Percentiles rank a stretch among this genome's conserved stretches.
Conservation (phyloP, 352 stramenopile genomes). For the Globisporangium spinosum region DNA sequence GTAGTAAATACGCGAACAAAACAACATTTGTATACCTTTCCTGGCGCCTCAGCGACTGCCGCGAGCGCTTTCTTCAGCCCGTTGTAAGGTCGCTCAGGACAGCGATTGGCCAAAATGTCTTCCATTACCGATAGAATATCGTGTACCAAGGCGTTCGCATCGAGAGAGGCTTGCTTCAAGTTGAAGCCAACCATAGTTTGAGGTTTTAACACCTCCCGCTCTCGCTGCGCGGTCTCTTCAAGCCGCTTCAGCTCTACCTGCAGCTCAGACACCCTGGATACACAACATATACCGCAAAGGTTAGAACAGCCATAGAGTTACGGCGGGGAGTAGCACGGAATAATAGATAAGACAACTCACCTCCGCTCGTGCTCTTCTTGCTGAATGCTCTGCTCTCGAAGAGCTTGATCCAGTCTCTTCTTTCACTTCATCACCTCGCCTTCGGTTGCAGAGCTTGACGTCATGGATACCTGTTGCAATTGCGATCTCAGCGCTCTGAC, state of each 20-base stretch:
- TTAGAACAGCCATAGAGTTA: background rate
- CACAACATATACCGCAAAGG: background rate
- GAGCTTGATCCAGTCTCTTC: constrained; percentile 45
- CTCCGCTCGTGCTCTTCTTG: constrained; percentile 40
- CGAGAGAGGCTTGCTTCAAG: constrained; percentile 48
- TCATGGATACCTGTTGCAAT: constrained; percentile 31
- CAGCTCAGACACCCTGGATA: constrained; percentile 25
- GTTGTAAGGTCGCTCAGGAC: constrained; percentile 64
- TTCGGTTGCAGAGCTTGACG: constrained; percentile 20
- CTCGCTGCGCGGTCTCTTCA: constrained; percentile 26
- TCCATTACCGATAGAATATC: constrained; percentile 72
- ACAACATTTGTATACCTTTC: constrained; percentile 39
- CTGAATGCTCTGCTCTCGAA: constrained; percentile 38
- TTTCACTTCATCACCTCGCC: constrained; percentile 49
- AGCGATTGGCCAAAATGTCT: constrained; percentile 53
- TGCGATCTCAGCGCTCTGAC: constrained; percentile 39
- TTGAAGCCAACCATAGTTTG: constrained; percentile 27
- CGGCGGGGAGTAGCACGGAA: constrained; percentile 1
- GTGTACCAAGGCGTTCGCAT: constrained; percentile 40
- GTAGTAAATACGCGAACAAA: background rate
- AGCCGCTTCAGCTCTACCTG: constrained; percentile 27
- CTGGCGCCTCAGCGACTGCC: constrained; percentile 57
- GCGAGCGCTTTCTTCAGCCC: constrained; percentile 78
- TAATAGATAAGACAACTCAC: constrained; percentile 15
- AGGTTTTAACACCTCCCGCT: background rate